Evolutionary conservation across 2,329 filamentous ascomycete genomes (phyloP).

Genomic region (Leptographium wingfieldii): DNA sequence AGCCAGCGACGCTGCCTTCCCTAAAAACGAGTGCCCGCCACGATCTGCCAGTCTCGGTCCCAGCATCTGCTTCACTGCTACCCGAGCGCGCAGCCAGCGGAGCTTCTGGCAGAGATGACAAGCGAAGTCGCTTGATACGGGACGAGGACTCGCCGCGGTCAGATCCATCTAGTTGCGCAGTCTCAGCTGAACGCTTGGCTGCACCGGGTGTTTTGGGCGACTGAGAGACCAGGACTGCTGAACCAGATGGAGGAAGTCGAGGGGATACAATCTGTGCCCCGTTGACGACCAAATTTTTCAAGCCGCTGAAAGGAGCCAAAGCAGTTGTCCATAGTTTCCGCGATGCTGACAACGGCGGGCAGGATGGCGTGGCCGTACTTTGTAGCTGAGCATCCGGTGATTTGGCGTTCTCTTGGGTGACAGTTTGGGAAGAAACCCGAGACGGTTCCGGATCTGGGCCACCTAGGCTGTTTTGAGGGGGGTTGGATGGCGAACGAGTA

Average conservation of each 20-base stretch:
- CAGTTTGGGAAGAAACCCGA: not conserved
- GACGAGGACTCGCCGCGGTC: not conserved
- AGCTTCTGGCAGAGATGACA: not conserved
- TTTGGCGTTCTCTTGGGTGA: not conserved
- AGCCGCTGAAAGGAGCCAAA: slow-evolving; percentile 18
- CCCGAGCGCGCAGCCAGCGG: not conserved
- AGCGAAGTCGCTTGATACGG: not conserved
- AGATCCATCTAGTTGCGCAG: not conserved
- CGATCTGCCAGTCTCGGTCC: not conserved
- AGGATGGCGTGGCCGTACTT: not conserved
- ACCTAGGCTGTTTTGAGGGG: not conserved
- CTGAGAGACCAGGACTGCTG: not conserved
- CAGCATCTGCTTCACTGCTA: not conserved
- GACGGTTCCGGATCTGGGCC: slow-evolving; percentile 3
- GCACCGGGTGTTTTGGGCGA: not conserved
- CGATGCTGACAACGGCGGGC: slow-evolving; percentile 3
- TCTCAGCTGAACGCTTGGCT: not conserved
- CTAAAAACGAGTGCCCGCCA: slow-evolving; percentile 9
- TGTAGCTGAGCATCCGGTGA: not conserved
- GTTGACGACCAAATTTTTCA: slow-evolving; percentile 20
- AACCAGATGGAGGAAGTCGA: not conserved
- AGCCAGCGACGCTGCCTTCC: slow-evolving; percentile 8
- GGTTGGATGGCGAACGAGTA: slow-evolving; percentile 17
- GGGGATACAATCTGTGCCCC: slow-evolving; percentile 20
- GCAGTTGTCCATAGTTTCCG: slow-evolving; percentile 16